Percentiles rank a stretch among this genome's conserved stretches.
These are phyloP conservation scores for Aspergillus phoenicis DNA, from an alignment of 2,329 filamentous ascomycete species.

Conservation along the genomic window DNA sequence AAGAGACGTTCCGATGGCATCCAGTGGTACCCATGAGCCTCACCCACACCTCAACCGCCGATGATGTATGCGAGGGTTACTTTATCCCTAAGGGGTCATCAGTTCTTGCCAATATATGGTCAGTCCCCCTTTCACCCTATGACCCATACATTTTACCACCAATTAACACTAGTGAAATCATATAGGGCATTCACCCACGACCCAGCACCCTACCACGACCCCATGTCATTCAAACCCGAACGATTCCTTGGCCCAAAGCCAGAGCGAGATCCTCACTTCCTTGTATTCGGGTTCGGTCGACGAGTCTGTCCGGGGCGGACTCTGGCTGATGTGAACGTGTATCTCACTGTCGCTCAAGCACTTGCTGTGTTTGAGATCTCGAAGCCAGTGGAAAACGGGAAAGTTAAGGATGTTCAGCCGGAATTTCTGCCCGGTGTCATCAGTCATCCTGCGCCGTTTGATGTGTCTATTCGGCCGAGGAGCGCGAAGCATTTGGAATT, in stretches of 20 bases:
- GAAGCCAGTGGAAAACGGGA: slow-evolving; percentile 19
- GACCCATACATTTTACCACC: neutral
- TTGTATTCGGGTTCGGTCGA: slow-evolving; percentile 28
- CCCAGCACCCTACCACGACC: slow-evolving; percentile 8
- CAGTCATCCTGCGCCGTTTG: slow-evolving; percentile 13
- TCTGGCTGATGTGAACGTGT: slow-evolving; percentile 25
- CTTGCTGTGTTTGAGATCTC: slow-evolving; percentile 24
- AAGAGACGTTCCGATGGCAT: slow-evolving; percentile 38
- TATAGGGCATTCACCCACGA: slow-evolving; percentile 10
- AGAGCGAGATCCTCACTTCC: slow-evolving; percentile 41
- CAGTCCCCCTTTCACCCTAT: neutral
- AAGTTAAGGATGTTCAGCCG: slow-evolving; percentile 15
- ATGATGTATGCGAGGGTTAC: neutral
- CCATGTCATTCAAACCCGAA: slow-evolving; percentile 11
- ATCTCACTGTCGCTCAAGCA: slow-evolving; percentile 20
- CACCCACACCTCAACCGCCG: neutral
- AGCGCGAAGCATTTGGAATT: slow-evolving; percentile 14
- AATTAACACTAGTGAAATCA: too few relatives aligned
- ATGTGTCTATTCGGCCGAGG: slow-evolving; percentile 16
- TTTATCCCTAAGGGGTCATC: slow-evolving; percentile 34
- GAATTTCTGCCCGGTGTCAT: slow-evolving; percentile 21
- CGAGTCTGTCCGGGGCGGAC: slow-evolving; percentile 25
- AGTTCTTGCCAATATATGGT: slow-evolving; percentile 43
- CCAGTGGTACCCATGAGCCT: neutral
- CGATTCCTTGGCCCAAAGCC: slow-evolving; percentile 20